Evolutionary conservation across 2,329 filamentous ascomycete species (phyloP), one percentile per base, ranked within the genome.

Genomic region (Neospermospora avenae): DNA sequence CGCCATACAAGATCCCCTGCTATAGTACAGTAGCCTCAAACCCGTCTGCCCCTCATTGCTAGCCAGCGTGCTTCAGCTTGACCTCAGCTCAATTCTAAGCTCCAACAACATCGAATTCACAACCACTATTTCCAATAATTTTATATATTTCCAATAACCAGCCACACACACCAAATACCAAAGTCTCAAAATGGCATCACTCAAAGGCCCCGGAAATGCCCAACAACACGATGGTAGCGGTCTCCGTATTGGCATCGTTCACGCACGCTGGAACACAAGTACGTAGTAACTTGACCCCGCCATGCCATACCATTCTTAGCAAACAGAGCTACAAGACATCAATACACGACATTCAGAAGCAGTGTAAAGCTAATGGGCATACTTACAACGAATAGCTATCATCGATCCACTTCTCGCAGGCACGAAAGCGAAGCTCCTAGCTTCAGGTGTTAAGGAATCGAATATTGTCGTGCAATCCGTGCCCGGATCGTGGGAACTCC

Each of bases 401-500:
- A 96, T 98, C 76, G 86, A 90, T 61, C 86, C 91, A 56, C 86
- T 99, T 59, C 82, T 99, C 63, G 80, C 83, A 55, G 95, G 95
- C 66, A 85, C 90, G 48, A 90, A 88, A 76, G 87, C 88, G 69
- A 88, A 88, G 72, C 86, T 99, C 58, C 78, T 88, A 35, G 84
- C 84, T 45, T 85, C 88, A 56, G 95, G 95, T 58, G 93, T 99
- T 59, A 86, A 86, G 74, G 86, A 92, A 71, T 85, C 89, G 70
- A 96, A 97, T 76, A 96, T 99, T 71, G 85, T 93, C 57, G 78
- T 93, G 41, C 89, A 97, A 78, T 90, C 88, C 54, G 95, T 98
- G 35, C 95, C 95, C 0, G 95, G 95, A 56, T 90, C 90, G 65
- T 99, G 96, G 83, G 95, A 99, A 78, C 82, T 99, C 45, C 95